Evolutionary conservation across 2,329 filamentous ascomycete genomes (phyloP).

Genomic region (Stylonectria norvegica): DNA sequence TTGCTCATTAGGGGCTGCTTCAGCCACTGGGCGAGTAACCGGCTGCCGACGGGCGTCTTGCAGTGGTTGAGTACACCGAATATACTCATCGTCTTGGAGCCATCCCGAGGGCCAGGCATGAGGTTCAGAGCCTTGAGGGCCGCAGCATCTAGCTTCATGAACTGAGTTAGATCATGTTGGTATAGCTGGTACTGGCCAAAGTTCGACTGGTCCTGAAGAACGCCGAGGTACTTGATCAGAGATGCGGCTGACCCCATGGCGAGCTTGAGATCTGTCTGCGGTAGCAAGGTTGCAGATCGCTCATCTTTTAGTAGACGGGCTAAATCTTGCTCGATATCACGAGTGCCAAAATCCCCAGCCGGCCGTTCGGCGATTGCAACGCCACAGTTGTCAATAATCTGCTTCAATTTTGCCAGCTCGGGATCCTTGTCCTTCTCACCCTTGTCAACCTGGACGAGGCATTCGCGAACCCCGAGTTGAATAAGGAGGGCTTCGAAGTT

Average conservation of each 20-base stretch:
- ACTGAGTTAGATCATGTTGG: conserved; percentile 93
- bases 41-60: conserved; percentile 90
- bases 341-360: conserved; percentile 73
- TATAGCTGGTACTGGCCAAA: conserved; percentile 97
- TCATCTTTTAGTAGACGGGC: conserved; percentile 85
- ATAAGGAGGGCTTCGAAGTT: conserved; percentile 97
- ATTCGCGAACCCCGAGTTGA: conserved; percentile 93
- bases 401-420: conserved; percentile 79
- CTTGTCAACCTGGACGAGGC: conserved; percentile 76
- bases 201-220: conserved; percentile 87
- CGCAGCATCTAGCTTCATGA: conserved; percentile 96
- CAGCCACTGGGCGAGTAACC: conserved; percentile 89
- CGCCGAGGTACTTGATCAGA: conserved; percentile 88
- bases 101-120: conserved; percentile 93
- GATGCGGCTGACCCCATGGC: conserved; percentile 94
- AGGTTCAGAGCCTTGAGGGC: conserved; percentile 92
- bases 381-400: conserved; percentile 89
- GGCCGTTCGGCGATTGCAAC: conserved; percentile 83
- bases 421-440: conserved; percentile 81
- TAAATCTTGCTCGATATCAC: conserved; percentile 94
- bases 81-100: conserved; percentile 95
- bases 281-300: conserved; percentile 68
- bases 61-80: conserved; percentile 95
- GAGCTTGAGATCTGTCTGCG: conserved; percentile 88
- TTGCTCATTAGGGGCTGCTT: conserved; percentile 96